Conservation (phyloP, 495 filamentous ascomycete species). For the Neurospora sp. region DNA sequence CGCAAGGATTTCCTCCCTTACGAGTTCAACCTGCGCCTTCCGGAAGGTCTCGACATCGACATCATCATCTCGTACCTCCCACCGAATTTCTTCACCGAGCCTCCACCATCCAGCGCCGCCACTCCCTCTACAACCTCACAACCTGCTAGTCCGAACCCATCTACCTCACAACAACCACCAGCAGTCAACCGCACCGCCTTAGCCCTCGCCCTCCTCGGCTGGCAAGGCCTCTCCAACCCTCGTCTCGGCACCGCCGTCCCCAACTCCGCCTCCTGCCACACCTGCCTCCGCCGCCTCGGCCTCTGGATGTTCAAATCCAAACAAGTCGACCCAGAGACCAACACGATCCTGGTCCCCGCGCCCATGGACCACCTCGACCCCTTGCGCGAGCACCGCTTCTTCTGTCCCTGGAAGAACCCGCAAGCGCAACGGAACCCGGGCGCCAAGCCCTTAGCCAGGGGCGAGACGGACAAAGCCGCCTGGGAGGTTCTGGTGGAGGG, state of each 20-base stretch:
- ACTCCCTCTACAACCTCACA: constrained; percentile 5
- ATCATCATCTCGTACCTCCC: constrained; percentile 39
- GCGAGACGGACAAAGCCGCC: constrained; percentile 24
- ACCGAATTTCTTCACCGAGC: constrained; percentile 32
- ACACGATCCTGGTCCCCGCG: constrained; percentile 42
- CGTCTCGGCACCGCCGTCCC: constrained; percentile 41
- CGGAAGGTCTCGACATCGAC: constrained; percentile 37
- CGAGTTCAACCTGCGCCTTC: constrained; percentile 40
- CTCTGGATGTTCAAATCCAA: constrained; percentile 84
- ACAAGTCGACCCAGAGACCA: constrained; percentile 33
- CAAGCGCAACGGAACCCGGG: constrained; percentile 44
- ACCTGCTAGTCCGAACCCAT: neutral
- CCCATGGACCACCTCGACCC: constrained; percentile 58
- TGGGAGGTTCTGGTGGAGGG: constrained; percentile 37
- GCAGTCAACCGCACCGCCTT: constrained; percentile 56
- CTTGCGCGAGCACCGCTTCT: constrained; percentile 61
- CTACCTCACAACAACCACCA: neutral
- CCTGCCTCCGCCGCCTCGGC: constrained; percentile 81
- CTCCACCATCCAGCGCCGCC: constrained; percentile 19
- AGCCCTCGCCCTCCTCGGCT: constrained; percentile 72
- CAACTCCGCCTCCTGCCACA: constrained; percentile 65
- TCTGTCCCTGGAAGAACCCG: constrained; percentile 69
- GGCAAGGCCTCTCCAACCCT: constrained; percentile 61
- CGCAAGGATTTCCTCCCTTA: constrained; percentile 42
- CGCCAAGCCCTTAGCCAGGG: constrained; percentile 7